Conservation (phyloP, 1,139 yeast species). For the Protomyces gravidus region DNA sequence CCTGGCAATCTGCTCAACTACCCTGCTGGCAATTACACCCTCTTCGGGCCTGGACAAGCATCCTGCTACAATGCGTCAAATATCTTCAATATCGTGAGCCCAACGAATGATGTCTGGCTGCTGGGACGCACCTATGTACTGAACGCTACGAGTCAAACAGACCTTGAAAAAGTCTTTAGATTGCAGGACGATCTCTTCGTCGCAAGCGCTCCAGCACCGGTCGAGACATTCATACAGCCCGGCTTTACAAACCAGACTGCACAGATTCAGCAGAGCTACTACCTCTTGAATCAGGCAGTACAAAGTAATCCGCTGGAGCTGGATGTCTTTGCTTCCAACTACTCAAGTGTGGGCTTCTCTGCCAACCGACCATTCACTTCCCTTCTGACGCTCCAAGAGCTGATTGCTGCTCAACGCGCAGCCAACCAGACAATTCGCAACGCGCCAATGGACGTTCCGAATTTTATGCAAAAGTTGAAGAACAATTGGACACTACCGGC, state of each 20-base stretch:
- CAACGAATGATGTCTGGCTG: slow-evolving; percentile 4
- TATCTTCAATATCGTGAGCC: background rate
- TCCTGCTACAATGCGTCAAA: background rate
- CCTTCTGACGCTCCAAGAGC: background rate
- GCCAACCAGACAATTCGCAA: background rate
- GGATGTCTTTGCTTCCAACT: background rate
- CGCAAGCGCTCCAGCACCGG: background rate
- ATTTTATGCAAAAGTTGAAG: background rate
- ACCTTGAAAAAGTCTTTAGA: background rate
- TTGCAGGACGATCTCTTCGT: background rate
- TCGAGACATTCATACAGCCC: background rate
- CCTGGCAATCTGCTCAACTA: slow-evolving; percentile 1
- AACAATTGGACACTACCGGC: background rate
- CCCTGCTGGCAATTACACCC: background rate
- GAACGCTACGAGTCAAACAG: background rate
- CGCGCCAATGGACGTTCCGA: background rate
- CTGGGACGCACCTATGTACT: background rate
- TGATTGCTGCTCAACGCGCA: background rate
- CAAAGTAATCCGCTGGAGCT: background rate
- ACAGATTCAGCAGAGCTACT: background rate
- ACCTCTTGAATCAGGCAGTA: slow-evolving; percentile 1
- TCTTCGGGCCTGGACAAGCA: background rate
- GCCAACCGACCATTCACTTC: background rate
- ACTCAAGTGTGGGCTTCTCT: background rate
- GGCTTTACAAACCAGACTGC: background rate